A percentile compares a stretch with the other conserved stretches of the same genome.
Conservation (phyloP, 192 early-diverging fungal genomes). For the Jimgerdemannia flammicorona region DNA sequence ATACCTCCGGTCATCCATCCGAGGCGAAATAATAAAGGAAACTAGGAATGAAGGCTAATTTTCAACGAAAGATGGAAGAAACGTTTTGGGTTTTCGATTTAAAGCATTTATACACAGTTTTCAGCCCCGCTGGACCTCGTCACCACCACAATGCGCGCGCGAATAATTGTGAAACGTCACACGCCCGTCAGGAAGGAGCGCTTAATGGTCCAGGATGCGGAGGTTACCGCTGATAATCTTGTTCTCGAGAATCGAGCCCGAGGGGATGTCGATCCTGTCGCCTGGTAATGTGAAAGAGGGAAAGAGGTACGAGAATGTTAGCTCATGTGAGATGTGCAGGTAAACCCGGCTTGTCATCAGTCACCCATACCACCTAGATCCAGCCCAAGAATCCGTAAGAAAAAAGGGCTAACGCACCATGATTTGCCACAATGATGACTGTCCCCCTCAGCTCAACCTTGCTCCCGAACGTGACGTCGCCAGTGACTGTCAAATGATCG, state of each 20-base stretch:
- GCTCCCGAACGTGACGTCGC: conserved; percentile 96
- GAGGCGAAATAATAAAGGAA: too few relatives aligned
- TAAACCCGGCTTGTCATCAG: not conserved
- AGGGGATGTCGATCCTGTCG: conserved; percentile 93
- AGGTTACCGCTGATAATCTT: conserved; percentile 98
- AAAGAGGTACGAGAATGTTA: not conserved
- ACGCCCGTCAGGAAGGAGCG: not conserved
- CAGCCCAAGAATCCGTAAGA: not conserved
- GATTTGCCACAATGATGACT: conserved; percentile 98
- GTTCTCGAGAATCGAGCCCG: conserved; percentile 91
- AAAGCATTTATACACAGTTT: too few relatives aligned
- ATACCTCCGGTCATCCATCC: too few relatives aligned
- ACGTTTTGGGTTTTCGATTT: too few relatives aligned
- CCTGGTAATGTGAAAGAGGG: not conserved
- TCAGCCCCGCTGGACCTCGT: too few relatives aligned
- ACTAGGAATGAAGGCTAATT: too few relatives aligned
- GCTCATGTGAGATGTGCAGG: not conserved
- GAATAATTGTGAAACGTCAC: not conserved
- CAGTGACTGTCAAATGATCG: conserved; percentile 97
- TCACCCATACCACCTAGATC: not conserved
- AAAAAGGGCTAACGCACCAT: conserved; percentile 43
- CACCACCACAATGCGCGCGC: too few relatives aligned
- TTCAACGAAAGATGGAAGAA: too few relatives aligned
- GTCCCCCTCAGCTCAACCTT: conserved; percentile 89
- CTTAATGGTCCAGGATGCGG: conserved; percentile 77